Conservation (phyloP, 306 rosid species). For the Sechiopsis laciniata region DNA sequence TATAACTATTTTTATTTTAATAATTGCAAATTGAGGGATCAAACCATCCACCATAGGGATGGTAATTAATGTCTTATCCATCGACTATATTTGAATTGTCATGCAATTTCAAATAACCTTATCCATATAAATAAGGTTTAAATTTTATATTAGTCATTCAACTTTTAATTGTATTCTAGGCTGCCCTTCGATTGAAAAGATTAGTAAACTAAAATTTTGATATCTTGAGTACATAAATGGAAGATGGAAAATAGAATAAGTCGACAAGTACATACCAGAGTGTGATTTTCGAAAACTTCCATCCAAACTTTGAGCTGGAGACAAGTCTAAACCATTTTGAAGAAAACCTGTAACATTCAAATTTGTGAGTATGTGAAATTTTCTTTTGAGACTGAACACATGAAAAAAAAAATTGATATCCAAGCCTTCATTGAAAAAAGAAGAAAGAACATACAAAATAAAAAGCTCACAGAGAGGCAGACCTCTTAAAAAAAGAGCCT, state of each 20-base stretch:
- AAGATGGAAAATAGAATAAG: constrained; percentile 3
- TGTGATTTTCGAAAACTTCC: constrained; percentile 76
- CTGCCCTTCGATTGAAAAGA: background rate
- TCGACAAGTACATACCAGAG: constrained; percentile 45
- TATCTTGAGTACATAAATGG: background rate
- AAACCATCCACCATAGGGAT: background rate
- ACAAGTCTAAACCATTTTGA: constrained; percentile 62
- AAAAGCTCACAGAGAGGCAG: too few relatives aligned
- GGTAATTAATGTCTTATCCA: background rate
- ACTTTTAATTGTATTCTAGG: background rate
- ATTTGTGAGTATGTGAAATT: constrained; percentile 7
- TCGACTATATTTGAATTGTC: background rate
- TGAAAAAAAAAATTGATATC: too few relatives aligned
- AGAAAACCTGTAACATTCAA: constrained; percentile 43
- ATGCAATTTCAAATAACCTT: background rate
- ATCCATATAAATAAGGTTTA: background rate
- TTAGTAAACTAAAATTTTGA: background rate
- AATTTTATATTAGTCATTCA: background rate
- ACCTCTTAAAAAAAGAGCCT: too few relatives aligned
- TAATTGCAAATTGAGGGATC: background rate
- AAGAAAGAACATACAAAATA: too few relatives aligned
- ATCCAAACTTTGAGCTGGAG: constrained; percentile 66
- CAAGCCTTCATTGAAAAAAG: too few relatives aligned
- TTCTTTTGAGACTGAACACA: too few relatives aligned
- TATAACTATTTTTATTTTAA: background rate